Evolutionary conservation across 1,284 basidiomycete species (phyloP), one percentile per base, ranked within the genome.

Genomic region (Ganoderma sp.): DNA sequence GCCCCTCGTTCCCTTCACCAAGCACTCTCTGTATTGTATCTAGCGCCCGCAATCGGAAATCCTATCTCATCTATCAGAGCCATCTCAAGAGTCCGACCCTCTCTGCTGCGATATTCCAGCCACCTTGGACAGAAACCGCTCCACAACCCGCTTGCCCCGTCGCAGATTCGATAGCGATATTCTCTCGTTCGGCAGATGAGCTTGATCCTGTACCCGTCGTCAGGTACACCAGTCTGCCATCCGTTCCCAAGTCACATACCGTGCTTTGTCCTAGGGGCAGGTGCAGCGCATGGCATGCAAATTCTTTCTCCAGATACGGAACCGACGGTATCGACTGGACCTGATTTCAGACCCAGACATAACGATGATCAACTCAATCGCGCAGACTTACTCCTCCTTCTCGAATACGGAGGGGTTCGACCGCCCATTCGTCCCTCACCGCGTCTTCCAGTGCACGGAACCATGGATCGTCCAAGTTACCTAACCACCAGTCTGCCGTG

Each of bases 401-500:
- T 54, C 96, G 86, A 67, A 98, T 97, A 61, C 92, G 89, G 71
- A 98, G 81, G 3, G 97, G 97, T 69, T 90, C 87, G 34, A 88
- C 82, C 19, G 89, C 89, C 96, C 95, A 98, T 74, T 97, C 94
- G 59, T 94, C 90, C 68, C 86, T 83, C 0, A 98, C 88, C 10
- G 95, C 92, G 50, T 84, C 83, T 77, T 96, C 93, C 25, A 99
- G 84, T 0, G 93, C 90, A 73, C 88, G 85, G 83, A 96, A 96
- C 88, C 93, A 97, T 2, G 86, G 84, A 69, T 91, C 91, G 63
- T 94, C 87, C 37, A 96, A 85, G 61, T 92, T 88, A 0, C 96
- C 96, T 1, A 98, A 84, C 97, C 97, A 99, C 96, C 97, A 99
- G 75, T 96, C 92, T 0, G 96, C 96, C 1, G 88, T 91, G 71